A percentile compares a stretch with the other conserved stretches of the same genome.
Conservation (phyloP, 176 grass and related monocot genomes). For the Tillandsia fasciculata region DNA sequence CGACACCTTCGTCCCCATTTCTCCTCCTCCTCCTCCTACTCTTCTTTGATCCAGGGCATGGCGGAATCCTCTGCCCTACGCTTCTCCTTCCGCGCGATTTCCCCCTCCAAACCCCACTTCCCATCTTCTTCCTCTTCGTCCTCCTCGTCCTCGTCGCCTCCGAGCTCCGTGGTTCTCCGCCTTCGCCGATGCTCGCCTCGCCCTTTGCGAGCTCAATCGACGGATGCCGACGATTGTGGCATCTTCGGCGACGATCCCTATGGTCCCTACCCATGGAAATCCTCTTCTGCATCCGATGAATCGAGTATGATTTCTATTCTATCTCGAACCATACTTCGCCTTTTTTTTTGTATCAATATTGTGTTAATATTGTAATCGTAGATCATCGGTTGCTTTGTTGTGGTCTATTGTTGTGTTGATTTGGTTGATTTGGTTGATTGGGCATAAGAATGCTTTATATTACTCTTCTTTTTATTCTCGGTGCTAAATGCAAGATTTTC, state of each 20-base stretch:
- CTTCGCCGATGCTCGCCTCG: slow-evolving; percentile 9
- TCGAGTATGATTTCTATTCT: too few species aligned
- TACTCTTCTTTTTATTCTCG: too few species aligned
- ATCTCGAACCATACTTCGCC: too few species aligned
- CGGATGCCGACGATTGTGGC: slow-evolving; percentile 35
- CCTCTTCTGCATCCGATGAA: too few species aligned
- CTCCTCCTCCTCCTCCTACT: slow-evolving; percentile 6
- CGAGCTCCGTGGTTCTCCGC: slow-evolving; percentile 5
- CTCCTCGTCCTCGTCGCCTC: slow-evolving; percentile 9
- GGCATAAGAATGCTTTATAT: too few species aligned
- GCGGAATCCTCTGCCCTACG: slow-evolving; percentile 9
- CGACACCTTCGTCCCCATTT: slow-evolving; percentile 39
- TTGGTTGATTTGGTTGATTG: too few species aligned
- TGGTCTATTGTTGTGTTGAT: too few species aligned
- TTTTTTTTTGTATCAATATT: too few species aligned
- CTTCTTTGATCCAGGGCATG: slow-evolving; percentile 19
- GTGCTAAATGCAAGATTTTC: too few species aligned
- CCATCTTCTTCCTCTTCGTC: neutral
- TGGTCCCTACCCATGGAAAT: too few species aligned
- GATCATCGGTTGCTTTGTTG: too few species aligned
- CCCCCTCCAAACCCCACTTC: neutral
- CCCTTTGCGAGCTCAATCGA: slow-evolving; percentile 33
- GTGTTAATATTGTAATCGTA: too few species aligned
- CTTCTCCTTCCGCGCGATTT: slow-evolving; percentile 16
- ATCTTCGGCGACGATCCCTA: slow-evolving; percentile 6